phyloP scores from a whole-genome alignment of 164 flowering plant genomes.

The Cinnamomum micranthum region DNA sequence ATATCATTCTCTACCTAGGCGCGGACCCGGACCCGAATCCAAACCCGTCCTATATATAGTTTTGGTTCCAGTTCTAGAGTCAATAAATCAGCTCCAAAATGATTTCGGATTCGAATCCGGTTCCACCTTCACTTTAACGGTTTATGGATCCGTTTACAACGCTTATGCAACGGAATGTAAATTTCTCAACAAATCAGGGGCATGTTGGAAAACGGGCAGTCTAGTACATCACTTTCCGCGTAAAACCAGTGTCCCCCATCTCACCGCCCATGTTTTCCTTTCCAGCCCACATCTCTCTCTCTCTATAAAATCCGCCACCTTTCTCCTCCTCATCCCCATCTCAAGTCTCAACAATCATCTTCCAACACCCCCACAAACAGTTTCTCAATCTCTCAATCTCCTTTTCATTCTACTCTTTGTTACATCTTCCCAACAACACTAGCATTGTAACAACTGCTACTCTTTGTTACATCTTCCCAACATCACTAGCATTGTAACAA shows the following conservation, averaged over 20 bases:
- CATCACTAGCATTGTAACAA: background rate
- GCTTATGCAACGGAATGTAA: too few relatives aligned
- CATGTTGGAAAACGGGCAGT: background rate
- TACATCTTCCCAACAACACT: background rate
- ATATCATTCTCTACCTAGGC: too few relatives aligned
- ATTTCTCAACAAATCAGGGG: background rate
- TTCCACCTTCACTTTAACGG: too few relatives aligned
- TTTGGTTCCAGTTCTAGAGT: too few relatives aligned
- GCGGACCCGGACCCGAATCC: too few relatives aligned
- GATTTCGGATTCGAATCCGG: too few relatives aligned
- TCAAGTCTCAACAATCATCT: background rate
- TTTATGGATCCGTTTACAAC: too few relatives aligned
- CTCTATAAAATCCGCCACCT: constrained; percentile 1
- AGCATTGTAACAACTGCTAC: background rate
- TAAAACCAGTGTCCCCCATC: background rate
- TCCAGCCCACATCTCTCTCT: background rate
- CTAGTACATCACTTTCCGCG: background rate
- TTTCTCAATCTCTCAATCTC: background rate
- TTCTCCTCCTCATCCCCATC: constrained; percentile 1
- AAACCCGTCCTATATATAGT: too few relatives aligned
- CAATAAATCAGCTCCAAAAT: too few relatives aligned
- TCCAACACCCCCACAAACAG: background rate
- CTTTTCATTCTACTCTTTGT: background rate
- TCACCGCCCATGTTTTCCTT: background rate
- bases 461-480: background rate